Evolutionary conservation across 106 monocot species (phyloP).

Genomic region (Triglochin maritima): DNA sequence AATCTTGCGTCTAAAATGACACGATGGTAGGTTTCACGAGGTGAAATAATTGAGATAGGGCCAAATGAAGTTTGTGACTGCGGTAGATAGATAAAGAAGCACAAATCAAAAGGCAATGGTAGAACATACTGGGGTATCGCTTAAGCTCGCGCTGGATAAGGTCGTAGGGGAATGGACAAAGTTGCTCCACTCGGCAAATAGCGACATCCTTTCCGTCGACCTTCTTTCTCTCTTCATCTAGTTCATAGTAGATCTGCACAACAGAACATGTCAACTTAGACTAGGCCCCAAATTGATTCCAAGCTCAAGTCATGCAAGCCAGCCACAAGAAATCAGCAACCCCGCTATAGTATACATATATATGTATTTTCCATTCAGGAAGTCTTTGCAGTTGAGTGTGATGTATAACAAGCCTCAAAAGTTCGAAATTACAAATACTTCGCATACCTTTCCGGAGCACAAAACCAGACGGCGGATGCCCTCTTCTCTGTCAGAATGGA

Average conservation of each 20-base stretch:
- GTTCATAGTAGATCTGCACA: conserved; percentile 83
- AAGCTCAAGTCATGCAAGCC: no score
- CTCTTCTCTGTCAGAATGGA: conserved; percentile 73
- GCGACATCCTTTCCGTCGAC: conserved; percentile 63
- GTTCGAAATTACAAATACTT: no score
- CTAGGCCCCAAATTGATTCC: not conserved
- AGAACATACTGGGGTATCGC: conserved; percentile 84
- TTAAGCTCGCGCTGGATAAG: conserved; percentile 91
- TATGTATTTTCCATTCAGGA: no score
- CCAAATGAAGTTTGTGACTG: no score
- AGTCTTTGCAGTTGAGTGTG: no score
- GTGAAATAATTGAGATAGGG: no score
- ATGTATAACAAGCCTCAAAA: no score
- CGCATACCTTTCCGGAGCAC: conserved; percentile 85
- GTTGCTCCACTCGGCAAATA: conserved; percentile 92
- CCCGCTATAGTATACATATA: no score
- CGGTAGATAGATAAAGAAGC: no score
- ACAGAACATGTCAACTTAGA: not conserved
- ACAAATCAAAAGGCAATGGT: not conserved
- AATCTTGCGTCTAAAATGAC: no score
- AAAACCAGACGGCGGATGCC: conserved; percentile 73
- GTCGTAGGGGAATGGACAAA: conserved; percentile 96
- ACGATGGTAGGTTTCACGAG: no score
- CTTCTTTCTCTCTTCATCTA: conserved; percentile 79
- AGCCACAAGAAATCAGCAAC: no score